Conservation (phyloP, 1,284 basidiomycete species). For the Dichomitus squalens region DNA sequence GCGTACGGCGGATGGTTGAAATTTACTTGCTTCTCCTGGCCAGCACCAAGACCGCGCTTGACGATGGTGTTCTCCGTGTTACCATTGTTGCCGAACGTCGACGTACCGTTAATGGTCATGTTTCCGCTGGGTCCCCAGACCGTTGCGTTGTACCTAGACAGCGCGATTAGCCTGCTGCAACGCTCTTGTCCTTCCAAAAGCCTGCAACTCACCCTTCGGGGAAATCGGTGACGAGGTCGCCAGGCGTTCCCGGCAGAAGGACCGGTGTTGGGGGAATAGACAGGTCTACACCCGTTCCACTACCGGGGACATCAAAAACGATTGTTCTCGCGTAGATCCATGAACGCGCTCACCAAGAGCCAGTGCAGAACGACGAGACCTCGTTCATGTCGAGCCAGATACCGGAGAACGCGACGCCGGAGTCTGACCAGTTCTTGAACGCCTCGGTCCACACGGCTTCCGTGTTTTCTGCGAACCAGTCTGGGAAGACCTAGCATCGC, state of each 20-base stretch:
- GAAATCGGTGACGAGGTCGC: conserved; percentile 50
- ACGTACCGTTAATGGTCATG: conserved; percentile 67
- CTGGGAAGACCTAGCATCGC: conserved; percentile 51
- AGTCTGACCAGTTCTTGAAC: conserved; percentile 55
- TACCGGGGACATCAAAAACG: conserved; percentile 8
- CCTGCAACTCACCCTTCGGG: conserved; percentile 57
- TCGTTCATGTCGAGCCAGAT: conserved; percentile 84
- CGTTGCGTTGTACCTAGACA: conserved; percentile 58
- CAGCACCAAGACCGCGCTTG: conserved; percentile 43
- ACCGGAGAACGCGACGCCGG: conserved; percentile 63
- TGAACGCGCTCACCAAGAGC: conserved; percentile 54
- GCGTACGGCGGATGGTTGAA: conserved; percentile 65
- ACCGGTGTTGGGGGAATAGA: conserved; percentile 50
- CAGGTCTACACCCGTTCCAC: conserved; percentile 57
- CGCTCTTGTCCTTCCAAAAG: neutral
- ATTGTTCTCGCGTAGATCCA: neutral
- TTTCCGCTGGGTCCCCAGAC: conserved; percentile 73
- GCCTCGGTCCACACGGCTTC: conserved; percentile 36
- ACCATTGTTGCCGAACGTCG: conserved; percentile 56
- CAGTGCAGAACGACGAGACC: conserved; percentile 62
- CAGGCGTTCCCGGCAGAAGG: conserved; percentile 54
- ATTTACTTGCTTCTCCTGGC: conserved; percentile 45
- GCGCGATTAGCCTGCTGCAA: neutral
- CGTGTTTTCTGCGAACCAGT: conserved; percentile 67
- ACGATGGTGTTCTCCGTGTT: neutral